A percentile compares a stretch with the other conserved stretches of the same genome.
These are phyloP conservation scores for Piloderma croceum DNA, from an alignment of 768 basidiomycete genomes.

Conservation along the genomic window DNA sequence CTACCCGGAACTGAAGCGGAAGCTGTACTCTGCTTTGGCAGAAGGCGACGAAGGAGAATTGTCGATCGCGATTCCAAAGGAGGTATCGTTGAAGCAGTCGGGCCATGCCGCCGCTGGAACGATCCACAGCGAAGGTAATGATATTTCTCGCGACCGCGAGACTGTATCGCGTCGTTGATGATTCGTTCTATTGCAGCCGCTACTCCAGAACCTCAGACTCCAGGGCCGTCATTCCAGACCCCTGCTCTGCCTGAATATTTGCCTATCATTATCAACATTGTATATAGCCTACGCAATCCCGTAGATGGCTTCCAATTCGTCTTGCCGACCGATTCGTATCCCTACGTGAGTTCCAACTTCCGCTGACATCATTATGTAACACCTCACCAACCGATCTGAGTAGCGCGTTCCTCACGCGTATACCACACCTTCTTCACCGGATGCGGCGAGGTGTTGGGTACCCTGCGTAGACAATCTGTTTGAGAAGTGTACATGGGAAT, in stretches of 20 bases:
- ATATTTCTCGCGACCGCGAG: not conserved
- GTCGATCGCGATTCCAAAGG: conserved; percentile 78
- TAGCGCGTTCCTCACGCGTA: conserved; percentile 93
- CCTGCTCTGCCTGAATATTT: conserved; percentile 56
- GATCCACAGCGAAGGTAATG: conserved; percentile 52
- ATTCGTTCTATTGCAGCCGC: conserved; percentile 33
- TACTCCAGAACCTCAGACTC: conserved; percentile 82
- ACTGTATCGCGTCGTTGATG: not conserved
- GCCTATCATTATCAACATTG: conserved; percentile 70
- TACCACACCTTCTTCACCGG: conserved; percentile 80
- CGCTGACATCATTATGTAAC: conserved; percentile 2
- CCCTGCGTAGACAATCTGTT: conserved; percentile 92
- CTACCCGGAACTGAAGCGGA: conserved; percentile 91
- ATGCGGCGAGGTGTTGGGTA: conserved; percentile 97
- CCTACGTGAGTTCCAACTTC: conserved; percentile 56
- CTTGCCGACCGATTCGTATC: conserved; percentile 73
- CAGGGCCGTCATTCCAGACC: conserved; percentile 31
- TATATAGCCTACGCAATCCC: conserved; percentile 78
- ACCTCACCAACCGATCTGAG: conserved; percentile 3
- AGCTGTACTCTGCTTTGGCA: conserved; percentile 82
- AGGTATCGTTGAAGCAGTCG: conserved; percentile 60
- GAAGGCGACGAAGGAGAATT: conserved; percentile 94
- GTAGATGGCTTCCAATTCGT: conserved; percentile 84
- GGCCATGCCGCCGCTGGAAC: conserved; percentile 39
- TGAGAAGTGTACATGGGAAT: conserved; percentile 98